Evolutionary conservation across 2,329 filamentous ascomycete genomes (phyloP).

Genomic region (Nannizziopsis barbatae): DNA sequence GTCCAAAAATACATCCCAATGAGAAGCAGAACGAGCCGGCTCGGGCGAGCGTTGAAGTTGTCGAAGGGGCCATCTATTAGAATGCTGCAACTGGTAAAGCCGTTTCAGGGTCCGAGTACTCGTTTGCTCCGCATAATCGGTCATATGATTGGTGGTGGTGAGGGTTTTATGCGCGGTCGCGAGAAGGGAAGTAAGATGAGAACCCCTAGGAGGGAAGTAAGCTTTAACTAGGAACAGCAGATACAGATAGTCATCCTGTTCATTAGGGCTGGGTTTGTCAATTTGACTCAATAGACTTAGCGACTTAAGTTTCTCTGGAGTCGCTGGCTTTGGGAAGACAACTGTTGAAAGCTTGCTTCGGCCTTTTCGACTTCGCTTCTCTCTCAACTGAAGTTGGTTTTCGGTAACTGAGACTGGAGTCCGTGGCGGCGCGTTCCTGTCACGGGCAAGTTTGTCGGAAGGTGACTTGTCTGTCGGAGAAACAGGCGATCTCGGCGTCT

Average conservation of each 20-base stretch:
- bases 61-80: slow-evolving; percentile 82
- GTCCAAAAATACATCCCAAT: slow-evolving; percentile 75
- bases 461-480: slow-evolving; percentile 14
- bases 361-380: slow-evolving; percentile 47
- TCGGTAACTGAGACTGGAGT: slow-evolving; percentile 2
- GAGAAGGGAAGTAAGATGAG: slow-evolving; percentile 57
- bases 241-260: slow-evolving; percentile 50
- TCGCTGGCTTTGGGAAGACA: slow-evolving; percentile 59
- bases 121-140: slow-evolving; percentile 74
- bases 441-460: slow-evolving; percentile 27
- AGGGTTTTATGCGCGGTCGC: slow-evolving; percentile 80
- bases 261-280: slow-evolving; percentile 23
- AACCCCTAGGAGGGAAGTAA: slow-evolving; percentile 43
- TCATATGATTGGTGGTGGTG: slow-evolving; percentile 70
- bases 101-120: slow-evolving; percentile 75
- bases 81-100: slow-evolving; percentile 82
- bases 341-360: slow-evolving; percentile 59
- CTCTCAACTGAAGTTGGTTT: slow-evolving; percentile 24
- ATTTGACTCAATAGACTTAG: slow-evolving; percentile 36
- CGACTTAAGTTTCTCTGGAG: slow-evolving; percentile 38
- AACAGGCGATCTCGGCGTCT: slow-evolving; percentile 35
- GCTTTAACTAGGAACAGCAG: slow-evolving; percentile 53
- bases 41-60: slow-evolving; percentile 79
- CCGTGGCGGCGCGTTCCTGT: slow-evolving; percentile 22
- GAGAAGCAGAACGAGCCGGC: slow-evolving; percentile 61